These are phyloP conservation scores for Vachellia pachyceras DNA, from an alignment of 306 rosid genomes.

Conservation along the genomic window DNA sequence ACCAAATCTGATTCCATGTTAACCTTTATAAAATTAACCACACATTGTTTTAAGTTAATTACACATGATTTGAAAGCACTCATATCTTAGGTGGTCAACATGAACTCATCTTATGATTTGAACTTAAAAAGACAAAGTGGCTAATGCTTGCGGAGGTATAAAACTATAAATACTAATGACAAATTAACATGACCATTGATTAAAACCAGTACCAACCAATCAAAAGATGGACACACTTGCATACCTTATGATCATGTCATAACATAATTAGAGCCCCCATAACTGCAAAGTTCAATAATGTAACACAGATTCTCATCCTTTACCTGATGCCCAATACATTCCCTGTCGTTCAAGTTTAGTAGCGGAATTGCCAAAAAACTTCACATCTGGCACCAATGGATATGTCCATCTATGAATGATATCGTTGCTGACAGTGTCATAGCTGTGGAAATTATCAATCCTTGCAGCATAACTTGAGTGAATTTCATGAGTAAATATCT, in stretches of 20 bases:
- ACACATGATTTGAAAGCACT: background rate
- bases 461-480: conserved; percentile 94
- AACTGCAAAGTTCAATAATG: background rate
- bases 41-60: background rate
- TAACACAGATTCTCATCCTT: conserved; percentile 28
- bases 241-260: conserved; percentile 15
- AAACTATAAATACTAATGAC: background rate
- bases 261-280: conserved; percentile 7
- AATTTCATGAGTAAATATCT: conserved; percentile 91
- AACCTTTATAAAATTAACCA: background rate
- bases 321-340: conserved; percentile 92
- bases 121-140: conserved; percentile 1
- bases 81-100: background rate
- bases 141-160: background rate
- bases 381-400: conserved; percentile 95
- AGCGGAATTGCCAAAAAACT: conserved; percentile 66
- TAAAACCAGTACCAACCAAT: background rate
- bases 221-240: background rate
- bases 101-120: background rate
- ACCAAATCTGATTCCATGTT: background rate
- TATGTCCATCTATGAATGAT: conserved; percentile 98
- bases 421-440: conserved; percentile 92
- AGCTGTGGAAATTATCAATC: conserved; percentile 95
- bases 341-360: conserved; percentile 88
- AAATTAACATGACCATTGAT: conserved; percentile 16